phyloP scores from a whole-genome alignment of 208 protist species.

The Leishmania aethiopica region DNA sequence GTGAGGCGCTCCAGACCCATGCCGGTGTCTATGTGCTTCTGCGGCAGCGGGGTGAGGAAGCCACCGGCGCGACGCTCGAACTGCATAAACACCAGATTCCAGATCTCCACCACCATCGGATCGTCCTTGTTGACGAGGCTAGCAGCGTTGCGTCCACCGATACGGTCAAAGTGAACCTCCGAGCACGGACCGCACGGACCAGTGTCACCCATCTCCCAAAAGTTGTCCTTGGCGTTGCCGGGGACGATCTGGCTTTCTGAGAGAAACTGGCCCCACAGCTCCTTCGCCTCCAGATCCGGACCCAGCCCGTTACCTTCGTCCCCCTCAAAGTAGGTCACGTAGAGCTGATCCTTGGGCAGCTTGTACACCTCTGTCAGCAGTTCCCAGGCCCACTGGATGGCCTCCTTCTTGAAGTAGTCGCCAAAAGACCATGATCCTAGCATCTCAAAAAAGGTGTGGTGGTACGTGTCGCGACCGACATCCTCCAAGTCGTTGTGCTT shows the following conservation, averaged over 20 bases:
- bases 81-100: constrained; percentile 99
- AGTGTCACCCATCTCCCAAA: constrained; percentile 99
- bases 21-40: constrained; percentile 97
- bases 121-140: constrained; percentile 98
- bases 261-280: constrained; percentile 95
- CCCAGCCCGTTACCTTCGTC: constrained; percentile 85
- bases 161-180: constrained; percentile 99
- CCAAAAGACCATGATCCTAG: constrained; percentile 99
- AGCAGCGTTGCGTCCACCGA: constrained; percentile 96
- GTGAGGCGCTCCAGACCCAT: constrained; percentile 99
- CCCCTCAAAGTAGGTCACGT: constrained; percentile 99
- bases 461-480: constrained; percentile 99
- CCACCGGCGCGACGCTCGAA: constrained; percentile 95
- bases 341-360: constrained; percentile 94
- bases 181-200: constrained; percentile 98
- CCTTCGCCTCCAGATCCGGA: constrained; percentile 93
- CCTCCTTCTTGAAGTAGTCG: constrained; percentile 99
- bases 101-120: constrained; percentile 98
- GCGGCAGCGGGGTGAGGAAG: constrained; percentile 84
- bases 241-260: constrained; percentile 91
- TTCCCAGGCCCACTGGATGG: constrained; percentile 97
- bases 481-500: constrained; percentile 99
- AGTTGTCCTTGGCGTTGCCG: constrained; percentile 98
- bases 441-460: constrained; percentile 99
- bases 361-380: constrained; percentile 97